Evolutionary conservation across 305 asterid genomes (phyloP).

Genomic region (Stenogyne calaminthoides): DNA sequence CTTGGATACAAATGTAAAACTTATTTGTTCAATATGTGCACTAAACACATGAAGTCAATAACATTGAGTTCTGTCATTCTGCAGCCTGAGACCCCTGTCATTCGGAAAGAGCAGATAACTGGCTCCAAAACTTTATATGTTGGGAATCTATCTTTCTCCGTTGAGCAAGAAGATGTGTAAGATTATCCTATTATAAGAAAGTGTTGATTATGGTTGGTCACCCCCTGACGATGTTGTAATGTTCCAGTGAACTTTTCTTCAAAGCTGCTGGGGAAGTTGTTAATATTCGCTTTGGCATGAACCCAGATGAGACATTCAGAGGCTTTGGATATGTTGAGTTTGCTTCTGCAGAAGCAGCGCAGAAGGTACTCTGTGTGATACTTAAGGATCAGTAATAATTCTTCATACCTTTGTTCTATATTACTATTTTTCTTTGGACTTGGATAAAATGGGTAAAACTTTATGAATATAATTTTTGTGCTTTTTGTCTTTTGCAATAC

Average conservation of each 20-base stretch:
- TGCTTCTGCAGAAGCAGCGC: conserved; percentile 66
- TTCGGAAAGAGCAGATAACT: conserved; percentile 42
- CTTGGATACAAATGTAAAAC: neutral
- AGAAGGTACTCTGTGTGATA: conserved; percentile 45
- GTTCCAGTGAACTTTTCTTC: conserved; percentile 69
- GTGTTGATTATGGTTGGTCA: neutral
- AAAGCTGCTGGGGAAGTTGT: conserved; percentile 68
- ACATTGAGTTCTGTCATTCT: conserved; percentile 7
- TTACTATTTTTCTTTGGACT: neutral
- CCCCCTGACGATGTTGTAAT: conserved; percentile 11
- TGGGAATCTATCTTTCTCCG: conserved; percentile 73
- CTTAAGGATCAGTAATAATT: neutral
- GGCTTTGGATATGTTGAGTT: conserved; percentile 93
- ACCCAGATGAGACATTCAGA: conserved; percentile 56
- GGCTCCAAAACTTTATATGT: conserved; percentile 70
- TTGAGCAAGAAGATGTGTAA: conserved; percentile 69
- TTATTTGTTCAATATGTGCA: neutral
- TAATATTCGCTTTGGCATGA: conserved; percentile 63
- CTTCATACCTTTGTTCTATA: conserved; percentile 5
- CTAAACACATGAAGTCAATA: neutral
- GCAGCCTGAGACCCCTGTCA: conserved; percentile 56
- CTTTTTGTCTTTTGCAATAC: neutral
- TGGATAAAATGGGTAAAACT: conserved; percentile 5
- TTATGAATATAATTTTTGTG: neutral
- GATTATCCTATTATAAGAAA: conserved; percentile 28